Base-by-base conservation (phyloP, 2,329 filamentous ascomycete genomes). In the Pseudogymnoascus sp. region DNA sequence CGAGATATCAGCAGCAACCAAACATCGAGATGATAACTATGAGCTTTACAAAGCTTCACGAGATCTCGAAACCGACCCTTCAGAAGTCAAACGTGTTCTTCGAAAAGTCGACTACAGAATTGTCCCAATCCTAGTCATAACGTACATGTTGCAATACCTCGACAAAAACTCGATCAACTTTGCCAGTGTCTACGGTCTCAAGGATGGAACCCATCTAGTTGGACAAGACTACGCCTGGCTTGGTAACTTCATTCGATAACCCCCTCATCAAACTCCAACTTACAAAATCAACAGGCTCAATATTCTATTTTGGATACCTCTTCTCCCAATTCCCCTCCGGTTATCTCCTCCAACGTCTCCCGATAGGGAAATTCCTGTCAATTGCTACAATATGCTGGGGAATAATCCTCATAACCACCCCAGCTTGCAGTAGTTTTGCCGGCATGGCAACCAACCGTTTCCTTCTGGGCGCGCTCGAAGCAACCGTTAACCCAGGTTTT, bases 281-380 rank as follows among this genome's bases (percentile, higher is more conserved):
- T 77, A 80, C 0, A 82, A 81, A 0, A 68, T 84, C 38, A 84
- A 82, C 0, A 81, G 75, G 74, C 81, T 71, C 57, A 67, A 78
- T 90, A 68, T 91, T 92, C 75, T 92, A 91, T 75, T 90, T 92
- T 66, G 88, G 88, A 36, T 89, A 89, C 86, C 78, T 92, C 1
- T 84, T 82, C 0, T 88, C 88, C 0, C 75, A 89, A 2, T 91
- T 90, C 64, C 88, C 88, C 1, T 85, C 90, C 81, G 86, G 86
- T 0, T 89, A 87, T 63, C 76, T 82, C 1, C 76, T 90, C 1
- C 88, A 92, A 71, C 81, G 83, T 16, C 88, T 90, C 75, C 78
- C 84, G 63, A 78, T 84, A 1, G 81, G 85, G 12, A 78, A 80
- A 54, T 81, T 88, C 1, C 79, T 92, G 3, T 86, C 87, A 11